Base-by-base conservation (phyloP, 495 filamentous ascomycete genomes). In the Tuber aestivum region DNA sequence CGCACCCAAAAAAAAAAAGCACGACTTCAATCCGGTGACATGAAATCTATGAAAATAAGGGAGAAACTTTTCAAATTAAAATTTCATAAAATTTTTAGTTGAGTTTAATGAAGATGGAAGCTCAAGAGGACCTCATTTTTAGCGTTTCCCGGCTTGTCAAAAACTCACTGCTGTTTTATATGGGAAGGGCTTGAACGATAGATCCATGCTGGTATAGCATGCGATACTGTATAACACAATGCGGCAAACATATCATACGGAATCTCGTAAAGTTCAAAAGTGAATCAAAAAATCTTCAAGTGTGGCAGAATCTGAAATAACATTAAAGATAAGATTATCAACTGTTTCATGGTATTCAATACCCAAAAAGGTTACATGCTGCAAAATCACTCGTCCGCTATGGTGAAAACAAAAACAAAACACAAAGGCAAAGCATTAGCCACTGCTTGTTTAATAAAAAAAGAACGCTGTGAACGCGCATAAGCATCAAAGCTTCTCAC, bases 401-500 rank as follows among this genome's bases (percentile, higher is more conserved):
- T 65, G n/a, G 32, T 65, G 3, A 65, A 65, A 65, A 65, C 14
- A 35, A 65, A 35, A 16, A 35, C 56, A 35, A 65, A 65, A 32
- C 56, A 65, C 14, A 3, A 32, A 18, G 35, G 12, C 56, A 35
- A 65, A 65, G 56, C 14, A 65, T 35, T 65, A 65, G 56, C 27
- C 27, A 20, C 27, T 7, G 27, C 14, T 35, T 1, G 14, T 65
- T 65, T 35, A 20, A 32, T 7, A 35, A 7, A 65, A 65, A 65
- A 65, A 27, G n/a, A 56, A 27, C 18, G 56, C 27, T 5, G 32
- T 35, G 56, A 65, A 9, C 56, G 56, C 27, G 35, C 35, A 65
- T 35, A 35, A 65, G 56, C 56, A 65, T 65, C 27, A 65, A 65
- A 65, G 56, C 56, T 65, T 65, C 56, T 65, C 56, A 65, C 56